Evolutionary conservation across 83 land plant species (phyloP), one percentile per base, ranked within the genome.

Genomic region (Picea mariana): DNA sequence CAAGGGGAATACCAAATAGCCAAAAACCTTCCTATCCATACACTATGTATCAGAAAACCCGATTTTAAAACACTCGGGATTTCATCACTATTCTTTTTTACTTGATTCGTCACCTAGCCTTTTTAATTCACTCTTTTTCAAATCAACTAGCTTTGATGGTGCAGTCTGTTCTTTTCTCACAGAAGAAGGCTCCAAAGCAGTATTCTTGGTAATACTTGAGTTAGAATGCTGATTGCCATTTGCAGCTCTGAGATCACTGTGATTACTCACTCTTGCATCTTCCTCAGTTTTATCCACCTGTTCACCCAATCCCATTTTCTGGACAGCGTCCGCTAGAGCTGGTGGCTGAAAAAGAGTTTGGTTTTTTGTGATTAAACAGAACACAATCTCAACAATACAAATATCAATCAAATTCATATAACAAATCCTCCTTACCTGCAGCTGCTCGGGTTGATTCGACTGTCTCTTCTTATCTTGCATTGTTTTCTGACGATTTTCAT

Each of bases 381-480:
- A 18, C 9, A 38, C 3, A 18, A 72, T 72, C n/a, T 72, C 17
- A 72, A 15, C 20, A 38, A 71, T 18, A 20, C 40, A 72, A 72
- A 17, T 20, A 40, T 9, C 7, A 40, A 73, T 52, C 2, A 13
- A 17, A 21, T 3, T 4, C 26, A 73, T 21, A 47, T 13, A 58
- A 58, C 60, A 58, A 44, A 44, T 18, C 13, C 23, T 47, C 1
- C 58, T n/a, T 75, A 75, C 77, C 77, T 44, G 77, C 13, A 75
- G 31, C 27, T 49, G 77, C 27, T 75, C 67, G 58, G 15, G 80
- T 82, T 80, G 52, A 67, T 79, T 63, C 72, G 88, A 78, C 42
- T 78, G 77, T 27, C 86, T 79, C 85, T 82, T 88, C 73, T 81
- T 72, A n/a, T 90, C 92, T 27, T 88, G 87, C 88, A 88, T 86